Evolutionary conservation across 257 asterid species (phyloP).

Genomic region (Ligustrum vulgare): DNA sequence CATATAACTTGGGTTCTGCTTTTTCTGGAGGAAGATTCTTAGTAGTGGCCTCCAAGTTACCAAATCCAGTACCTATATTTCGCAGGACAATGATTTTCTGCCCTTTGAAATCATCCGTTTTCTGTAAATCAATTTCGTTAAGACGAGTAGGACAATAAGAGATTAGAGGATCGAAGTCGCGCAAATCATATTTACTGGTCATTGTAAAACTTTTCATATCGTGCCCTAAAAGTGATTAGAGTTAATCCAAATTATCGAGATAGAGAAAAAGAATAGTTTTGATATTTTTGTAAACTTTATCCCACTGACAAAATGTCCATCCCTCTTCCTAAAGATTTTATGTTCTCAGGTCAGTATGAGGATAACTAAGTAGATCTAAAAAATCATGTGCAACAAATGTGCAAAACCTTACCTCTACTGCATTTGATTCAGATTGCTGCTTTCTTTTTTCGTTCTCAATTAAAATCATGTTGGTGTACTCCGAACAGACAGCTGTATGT

Average conservation of each 20-base stretch:
- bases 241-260: no score
- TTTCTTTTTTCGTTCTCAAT: conserved; percentile 45
- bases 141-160: neutral
- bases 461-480: conserved; percentile 61
- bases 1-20: conserved; percentile 65
- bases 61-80: conserved; percentile 57
- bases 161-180: no score
- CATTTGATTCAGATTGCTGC: conserved; percentile 36
- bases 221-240: no score
- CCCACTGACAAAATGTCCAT: no score
- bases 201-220: no score
- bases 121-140: conserved; percentile 37
- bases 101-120: conserved; percentile 23
- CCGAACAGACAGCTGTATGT: conserved; percentile 66
- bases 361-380: neutral
- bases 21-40: conserved; percentile 57
- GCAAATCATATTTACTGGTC: no score
- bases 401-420: conserved; percentile 40
- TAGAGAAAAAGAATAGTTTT: no score
- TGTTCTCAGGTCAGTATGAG: neutral
- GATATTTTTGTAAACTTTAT: no score
- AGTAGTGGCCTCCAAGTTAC: conserved; percentile 60
- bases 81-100: conserved; percentile 46
- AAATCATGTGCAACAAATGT: neutral
- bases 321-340: no score